phyloP scores from a whole-genome alignment of 2,329 filamentous ascomycete genomes.

The Stachybotrys chartarum region DNA sequence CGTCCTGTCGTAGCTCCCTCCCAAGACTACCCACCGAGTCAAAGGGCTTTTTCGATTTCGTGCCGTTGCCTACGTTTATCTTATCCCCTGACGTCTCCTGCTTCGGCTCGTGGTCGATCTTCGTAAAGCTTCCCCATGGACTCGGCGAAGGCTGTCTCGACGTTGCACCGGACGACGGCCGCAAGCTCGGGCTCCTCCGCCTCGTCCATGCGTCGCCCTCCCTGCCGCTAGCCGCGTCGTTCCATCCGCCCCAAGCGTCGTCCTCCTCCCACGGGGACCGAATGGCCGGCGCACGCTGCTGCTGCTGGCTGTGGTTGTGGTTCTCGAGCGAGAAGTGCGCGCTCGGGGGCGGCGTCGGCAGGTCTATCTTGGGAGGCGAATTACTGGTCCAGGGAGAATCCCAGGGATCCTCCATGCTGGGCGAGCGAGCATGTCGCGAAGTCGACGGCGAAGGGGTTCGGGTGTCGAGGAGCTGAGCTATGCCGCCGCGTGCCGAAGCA shows the following conservation, averaged over 20 bases:
- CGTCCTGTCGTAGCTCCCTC: slow-evolving; percentile 10
- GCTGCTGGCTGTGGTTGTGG: neutral
- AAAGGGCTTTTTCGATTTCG: slow-evolving; percentile 11
- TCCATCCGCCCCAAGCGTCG: slow-evolving; percentile 28
- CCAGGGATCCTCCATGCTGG: slow-evolving; percentile 56
- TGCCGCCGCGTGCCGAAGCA: neutral
- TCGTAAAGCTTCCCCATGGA: slow-evolving; percentile 11
- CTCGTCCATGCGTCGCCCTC: slow-evolving; percentile 23
- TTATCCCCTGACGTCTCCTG: slow-evolving; percentile 15
- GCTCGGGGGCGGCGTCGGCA: slow-evolving; percentile 22
- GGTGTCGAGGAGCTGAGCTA: neutral
- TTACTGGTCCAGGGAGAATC: slow-evolving; percentile 50
- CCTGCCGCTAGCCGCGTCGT: slow-evolving; percentile 15
- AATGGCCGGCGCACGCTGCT: slow-evolving; percentile 9
- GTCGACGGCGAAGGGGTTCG: slow-evolving; percentile 5
- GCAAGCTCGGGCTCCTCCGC: slow-evolving; percentile 24
- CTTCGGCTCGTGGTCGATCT: neutral
- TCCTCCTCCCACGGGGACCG: slow-evolving; percentile 23
- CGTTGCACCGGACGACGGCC: slow-evolving; percentile 14
- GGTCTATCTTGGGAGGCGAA: slow-evolving; percentile 26
- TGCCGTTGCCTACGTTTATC: slow-evolving; percentile 8
- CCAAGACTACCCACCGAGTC: slow-evolving; percentile 21
- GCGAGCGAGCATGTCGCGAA: slow-evolving; percentile 24
- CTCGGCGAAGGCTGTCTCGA: slow-evolving; percentile 20
- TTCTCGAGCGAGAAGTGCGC: slow-evolving; percentile 21